phyloP scores from a whole-genome alignment of 805 yeast genomes.

The Diddensiella santjacobensis region DNA sequence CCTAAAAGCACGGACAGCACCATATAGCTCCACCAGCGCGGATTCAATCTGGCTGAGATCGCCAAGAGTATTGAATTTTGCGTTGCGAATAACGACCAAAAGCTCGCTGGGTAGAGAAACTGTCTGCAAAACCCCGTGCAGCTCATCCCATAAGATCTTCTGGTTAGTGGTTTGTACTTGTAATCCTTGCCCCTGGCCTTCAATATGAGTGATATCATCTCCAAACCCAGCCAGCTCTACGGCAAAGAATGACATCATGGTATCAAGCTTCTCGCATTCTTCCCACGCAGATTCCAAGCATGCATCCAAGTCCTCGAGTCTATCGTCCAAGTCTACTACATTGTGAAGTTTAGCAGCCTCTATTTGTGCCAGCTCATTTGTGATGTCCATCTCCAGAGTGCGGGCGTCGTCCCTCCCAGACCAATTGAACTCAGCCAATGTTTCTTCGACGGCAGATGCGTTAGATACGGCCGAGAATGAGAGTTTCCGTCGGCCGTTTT shows the following conservation, averaged over 20 bases:
- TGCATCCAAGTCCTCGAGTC: conserved; percentile 41
- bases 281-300: conserved; percentile 42
- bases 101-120: conserved; percentile 60
- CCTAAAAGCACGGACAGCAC: conserved; percentile 62
- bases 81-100: conserved; percentile 43
- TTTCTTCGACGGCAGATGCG: conserved; percentile 48
- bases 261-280: conserved; percentile 55
- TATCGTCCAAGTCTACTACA: conserved; percentile 47
- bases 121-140: conserved; percentile 64
- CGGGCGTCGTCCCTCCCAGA: conserved; percentile 60
- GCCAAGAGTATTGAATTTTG: conserved; percentile 47
- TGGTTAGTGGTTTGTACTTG: conserved; percentile 82
- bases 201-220: conserved; percentile 67
- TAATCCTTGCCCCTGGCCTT: conserved; percentile 70
- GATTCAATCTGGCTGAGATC: conserved; percentile 49
- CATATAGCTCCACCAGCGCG: conserved; percentile 52
- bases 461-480: conserved; percentile 20
- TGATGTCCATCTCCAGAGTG: conserved; percentile 53
- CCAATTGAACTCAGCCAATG: conserved; percentile 79
- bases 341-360: conserved; percentile 61
- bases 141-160: conserved; percentile 65
- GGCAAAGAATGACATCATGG: conserved; percentile 51
- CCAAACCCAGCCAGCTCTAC: conserved; percentile 62
- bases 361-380: conserved; percentile 54
- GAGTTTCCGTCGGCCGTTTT: conserved; percentile 11